phyloP scores from a whole-genome alignment of 2,329 filamentous ascomycete species.

The Stemphylium lycopersici region DNA sequence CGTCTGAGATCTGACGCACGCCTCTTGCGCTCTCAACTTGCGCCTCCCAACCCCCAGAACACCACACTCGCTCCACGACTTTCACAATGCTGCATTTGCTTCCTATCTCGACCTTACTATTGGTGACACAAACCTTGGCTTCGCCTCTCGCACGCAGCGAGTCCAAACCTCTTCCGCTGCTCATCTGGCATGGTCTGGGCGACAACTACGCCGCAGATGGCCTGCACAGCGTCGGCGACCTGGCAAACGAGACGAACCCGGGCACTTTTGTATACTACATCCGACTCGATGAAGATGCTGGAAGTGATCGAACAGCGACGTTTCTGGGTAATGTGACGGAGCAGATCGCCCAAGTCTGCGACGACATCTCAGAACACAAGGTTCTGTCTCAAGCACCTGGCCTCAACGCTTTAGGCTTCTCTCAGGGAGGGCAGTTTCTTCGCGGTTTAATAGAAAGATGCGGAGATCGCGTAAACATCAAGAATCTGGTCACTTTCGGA shows the following conservation, averaged over 20 bases:
- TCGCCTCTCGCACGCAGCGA: conserved; percentile 16
- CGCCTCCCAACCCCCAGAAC: conserved; percentile 17
- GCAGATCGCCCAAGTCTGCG: conserved; percentile 79
- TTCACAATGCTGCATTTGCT: conserved; percentile 29
- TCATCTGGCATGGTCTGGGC: conserved; percentile 92
- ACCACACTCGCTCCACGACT: not conserved
- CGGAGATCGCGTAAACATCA: conserved; percentile 70
- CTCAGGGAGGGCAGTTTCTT: conserved; percentile 95
- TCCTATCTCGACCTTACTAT: conserved; percentile 30
- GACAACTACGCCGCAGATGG: conserved; percentile 80
- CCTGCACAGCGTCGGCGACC: conserved; percentile 70
- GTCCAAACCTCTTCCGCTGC: conserved; percentile 69
- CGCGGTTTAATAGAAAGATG: conserved; percentile 88
- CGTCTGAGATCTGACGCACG: conserved; percentile 13
- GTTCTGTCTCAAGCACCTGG: conserved; percentile 82
- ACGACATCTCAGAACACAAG: conserved; percentile 73
- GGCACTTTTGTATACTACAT: conserved; percentile 86
- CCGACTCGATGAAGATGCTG: conserved; percentile 69
- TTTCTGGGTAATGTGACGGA: conserved; percentile 89
- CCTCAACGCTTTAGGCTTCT: conserved; percentile 92
- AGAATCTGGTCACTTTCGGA: conserved; percentile 85
- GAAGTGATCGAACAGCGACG: conserved; percentile 77
- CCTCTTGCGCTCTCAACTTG: conserved; percentile 8
- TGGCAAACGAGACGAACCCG: conserved; percentile 75
- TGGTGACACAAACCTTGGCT: conserved; percentile 22